Base-by-base conservation (phyloP, 2,329 filamentous ascomycete genomes). In the Lasiodiplodia sp. region DNA sequence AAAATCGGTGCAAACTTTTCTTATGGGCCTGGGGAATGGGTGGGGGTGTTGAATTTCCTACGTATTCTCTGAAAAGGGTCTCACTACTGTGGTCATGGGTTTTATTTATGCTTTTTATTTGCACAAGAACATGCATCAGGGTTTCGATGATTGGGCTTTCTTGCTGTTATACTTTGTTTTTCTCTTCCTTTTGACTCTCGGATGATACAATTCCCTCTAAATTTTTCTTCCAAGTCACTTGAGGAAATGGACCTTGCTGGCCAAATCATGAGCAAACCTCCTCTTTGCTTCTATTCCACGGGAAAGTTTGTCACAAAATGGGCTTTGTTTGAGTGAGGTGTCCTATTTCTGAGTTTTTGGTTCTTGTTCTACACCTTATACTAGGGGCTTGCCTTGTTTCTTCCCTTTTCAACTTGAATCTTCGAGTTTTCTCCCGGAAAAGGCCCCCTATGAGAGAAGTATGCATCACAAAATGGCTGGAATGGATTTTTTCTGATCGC, bases 1-100 rank as follows among this genome's bases (percentile, higher is more conserved):
- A 55, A 52, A 68, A 47, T 47, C 47, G 65, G 65, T 67, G 65
- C 56, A 52, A 63, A 68, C 63, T 18, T 67, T 63, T 37, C 47
- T 55, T 53, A 16, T 67, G 53, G 65, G 65, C 44, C 56, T 58
- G 40, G 34, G 65, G 55, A 28, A 25, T 44, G 38, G 64, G 64
- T 18, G 38, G 18, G 63, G 51, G 25, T 52, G 51, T 47, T n/a
- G 16, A n/a, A 31, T 52, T 53, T 65, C 37, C 62, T 38, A 53
- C 49, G 31, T 21, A 18, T 65, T 53, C 37, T 57, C 52, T n/a
- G 31, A 47, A 47, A 47, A n/a, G 8, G 34, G 23, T 40, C 37
- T 56, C 52, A 37, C 14, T 49, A 37, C 31, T 47, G n/a, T 47
- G 44, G 44, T 47, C 44, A 47, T 47, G 55, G 55, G 34, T 40